A percentile compares a stretch with the other conserved stretches of the same genome.
Conservation (phyloP, 1,139 yeast species). For the Debaryomyces sp. region DNA sequence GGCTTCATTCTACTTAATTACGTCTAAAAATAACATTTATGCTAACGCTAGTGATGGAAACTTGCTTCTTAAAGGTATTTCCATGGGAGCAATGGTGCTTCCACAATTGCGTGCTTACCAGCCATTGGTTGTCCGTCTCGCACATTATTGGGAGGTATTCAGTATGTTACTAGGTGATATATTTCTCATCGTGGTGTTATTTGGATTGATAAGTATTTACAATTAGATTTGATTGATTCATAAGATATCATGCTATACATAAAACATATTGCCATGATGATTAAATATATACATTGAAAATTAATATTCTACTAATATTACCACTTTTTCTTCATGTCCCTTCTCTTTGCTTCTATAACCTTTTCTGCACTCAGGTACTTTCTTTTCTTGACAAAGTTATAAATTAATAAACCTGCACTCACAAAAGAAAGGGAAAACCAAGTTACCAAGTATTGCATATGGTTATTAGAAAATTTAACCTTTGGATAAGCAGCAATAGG, state of each 20-base stretch:
- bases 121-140: conserved; percentile 30
- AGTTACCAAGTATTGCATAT: conserved; percentile 86
- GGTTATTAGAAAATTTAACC: conserved; percentile 83
- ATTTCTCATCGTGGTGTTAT: conserved; percentile 40
- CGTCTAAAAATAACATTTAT: conserved; percentile 28
- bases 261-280: conserved; percentile 1
- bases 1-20: conserved; percentile 35
- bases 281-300: conserved; percentile 4
- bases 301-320: conserved; percentile 4
- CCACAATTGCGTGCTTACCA: conserved; percentile 35
- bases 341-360: conserved; percentile 44
- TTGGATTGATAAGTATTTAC: conserved; percentile 38
- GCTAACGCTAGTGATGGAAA: conserved; percentile 28
- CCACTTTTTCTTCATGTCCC: conserved; percentile 35
- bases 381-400: conserved; percentile 34
- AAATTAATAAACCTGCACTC: conserved; percentile 62
- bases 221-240: conserved; percentile 8
- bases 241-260: conserved; percentile 10
- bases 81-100: conserved; percentile 38
- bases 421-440: conserved; percentile 89
- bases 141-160: conserved; percentile 42
- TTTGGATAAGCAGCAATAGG: conserved; percentile 85
- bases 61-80: conserved; percentile 31
- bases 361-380: conserved; percentile 42
- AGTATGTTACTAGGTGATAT: conserved; percentile 43